These are phyloP conservation scores for Pyropia haitanensis DNA, from an alignment of 23 red algal species.

Conservation along the genomic window DNA sequence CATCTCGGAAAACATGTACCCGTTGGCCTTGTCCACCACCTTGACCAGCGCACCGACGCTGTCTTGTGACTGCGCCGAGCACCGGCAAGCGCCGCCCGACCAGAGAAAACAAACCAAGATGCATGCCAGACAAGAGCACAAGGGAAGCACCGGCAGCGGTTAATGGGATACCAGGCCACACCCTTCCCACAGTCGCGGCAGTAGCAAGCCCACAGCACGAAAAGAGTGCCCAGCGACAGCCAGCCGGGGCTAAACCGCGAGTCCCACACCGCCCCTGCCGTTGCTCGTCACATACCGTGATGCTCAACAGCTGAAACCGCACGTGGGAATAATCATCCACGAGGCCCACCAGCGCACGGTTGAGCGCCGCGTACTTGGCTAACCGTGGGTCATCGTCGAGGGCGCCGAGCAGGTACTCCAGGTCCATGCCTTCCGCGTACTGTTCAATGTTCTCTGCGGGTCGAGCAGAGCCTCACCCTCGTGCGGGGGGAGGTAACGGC, in stretches of 20 bases:
- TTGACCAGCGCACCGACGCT: slow-evolving; percentile 21
- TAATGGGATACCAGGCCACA: no score
- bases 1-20: slow-evolving; percentile 42
- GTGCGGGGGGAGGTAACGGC: no score
- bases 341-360: slow-evolving; percentile 44
- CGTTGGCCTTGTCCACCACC: slow-evolving; percentile 60
- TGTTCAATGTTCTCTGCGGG: slow-evolving; percentile 10
- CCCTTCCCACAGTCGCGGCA: no score
- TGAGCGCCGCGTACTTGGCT: slow-evolving; percentile 41
- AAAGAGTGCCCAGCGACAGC: no score
- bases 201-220: no score
- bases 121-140: no score
- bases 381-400: slow-evolving; percentile 24
- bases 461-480: no score
- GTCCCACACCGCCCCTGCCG: no score
- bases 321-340: slow-evolving; percentile 72
- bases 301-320: slow-evolving; percentile 52
- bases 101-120: no score
- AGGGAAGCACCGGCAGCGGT: no score
- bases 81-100: no score
- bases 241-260: no score
- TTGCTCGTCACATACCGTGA: slow-evolving; percentile 1
- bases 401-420: slow-evolving; percentile 14
- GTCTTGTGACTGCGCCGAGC: slow-evolving; percentile 18
- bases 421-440: slow-evolving; percentile 33